phyloP scores from a whole-genome alignment of 192 early-diverging fungal species.

The Phlyctochytrium planicorne region DNA sequence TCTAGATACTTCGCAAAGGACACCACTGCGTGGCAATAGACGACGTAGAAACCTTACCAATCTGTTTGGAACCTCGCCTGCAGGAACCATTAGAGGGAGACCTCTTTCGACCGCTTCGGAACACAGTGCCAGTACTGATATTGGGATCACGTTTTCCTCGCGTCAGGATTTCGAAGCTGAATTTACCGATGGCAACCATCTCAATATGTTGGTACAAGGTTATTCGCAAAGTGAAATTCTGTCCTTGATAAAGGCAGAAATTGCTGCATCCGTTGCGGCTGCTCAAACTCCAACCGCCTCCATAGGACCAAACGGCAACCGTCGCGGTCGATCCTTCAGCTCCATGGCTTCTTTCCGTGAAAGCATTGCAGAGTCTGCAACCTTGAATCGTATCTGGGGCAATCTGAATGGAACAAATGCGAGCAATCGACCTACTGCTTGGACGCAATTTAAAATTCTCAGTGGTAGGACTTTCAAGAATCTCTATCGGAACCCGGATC shows the following conservation, averaged over 20 bases:
- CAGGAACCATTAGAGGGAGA: background rate
- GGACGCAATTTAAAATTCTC: conserved; percentile 71
- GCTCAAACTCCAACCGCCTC: background rate
- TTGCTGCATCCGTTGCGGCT: background rate
- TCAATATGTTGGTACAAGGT: background rate
- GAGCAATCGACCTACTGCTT: conserved; percentile 10
- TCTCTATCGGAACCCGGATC: conserved; percentile 74
- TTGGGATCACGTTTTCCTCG: background rate
- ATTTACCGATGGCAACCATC: background rate
- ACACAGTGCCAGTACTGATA: background rate
- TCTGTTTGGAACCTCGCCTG: background rate
- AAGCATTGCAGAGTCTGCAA: background rate
- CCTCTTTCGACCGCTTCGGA: background rate
- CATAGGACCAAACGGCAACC: background rate
- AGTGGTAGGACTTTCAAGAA: conserved; percentile 77
- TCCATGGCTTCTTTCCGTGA: background rate
- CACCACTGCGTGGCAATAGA: background rate
- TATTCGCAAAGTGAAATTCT: background rate
- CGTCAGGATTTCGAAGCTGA: background rate
- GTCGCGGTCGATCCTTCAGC: background rate
- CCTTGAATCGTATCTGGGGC: conserved; percentile 1
- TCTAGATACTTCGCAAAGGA: background rate
- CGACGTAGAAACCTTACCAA: background rate
- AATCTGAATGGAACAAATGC: background rate
- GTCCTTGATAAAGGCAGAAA: background rate